These are phyloP conservation scores for Melanogaster broomeanus DNA, from an alignment of 768 basidiomycete species.

Conservation along the genomic window DNA sequence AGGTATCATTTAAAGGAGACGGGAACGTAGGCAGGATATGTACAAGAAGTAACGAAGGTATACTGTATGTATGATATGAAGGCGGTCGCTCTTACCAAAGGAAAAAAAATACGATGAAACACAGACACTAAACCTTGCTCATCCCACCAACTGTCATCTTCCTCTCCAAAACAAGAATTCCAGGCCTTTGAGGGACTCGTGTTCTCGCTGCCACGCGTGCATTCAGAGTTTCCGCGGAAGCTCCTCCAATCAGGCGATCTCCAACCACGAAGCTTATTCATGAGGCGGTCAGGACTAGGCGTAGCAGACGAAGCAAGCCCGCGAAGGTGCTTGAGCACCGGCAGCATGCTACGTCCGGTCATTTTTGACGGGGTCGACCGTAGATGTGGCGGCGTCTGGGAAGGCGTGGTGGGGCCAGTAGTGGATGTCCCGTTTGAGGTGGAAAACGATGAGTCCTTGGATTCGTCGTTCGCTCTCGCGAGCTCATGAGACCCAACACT, in stretches of 20 bases:
- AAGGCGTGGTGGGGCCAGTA: constrained; percentile 26
- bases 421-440: constrained; percentile 23
- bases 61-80: not conserved
- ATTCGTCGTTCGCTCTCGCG: constrained; percentile 14
- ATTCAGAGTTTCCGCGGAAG: constrained; percentile 20
- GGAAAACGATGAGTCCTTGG: constrained; percentile 31
- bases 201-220: constrained; percentile 13
- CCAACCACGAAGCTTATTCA: constrained; percentile 25
- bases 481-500: constrained; percentile 10
- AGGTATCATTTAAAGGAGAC: not conserved
- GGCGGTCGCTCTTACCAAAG: not conserved
- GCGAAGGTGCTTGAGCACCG: constrained; percentile 26
- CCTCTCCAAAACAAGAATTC: constrained; percentile 29
- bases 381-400: constrained; percentile 15
- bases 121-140: constrained; percentile 14
- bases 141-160: constrained; percentile 29
- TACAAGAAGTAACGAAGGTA: not conserved
- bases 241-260: constrained; percentile 16
- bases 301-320: constrained; percentile 23
- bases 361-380: constrained; percentile 3
- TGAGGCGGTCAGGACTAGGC: constrained; percentile 22
- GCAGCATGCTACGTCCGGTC: constrained; percentile 30
- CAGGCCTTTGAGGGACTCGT: constrained; percentile 26
- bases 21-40: not conserved
- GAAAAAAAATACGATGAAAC: constrained; percentile 39